Evolutionary conservation across 1,139 yeast species (phyloP).

Genomic region (Kodamaea sp.): DNA sequence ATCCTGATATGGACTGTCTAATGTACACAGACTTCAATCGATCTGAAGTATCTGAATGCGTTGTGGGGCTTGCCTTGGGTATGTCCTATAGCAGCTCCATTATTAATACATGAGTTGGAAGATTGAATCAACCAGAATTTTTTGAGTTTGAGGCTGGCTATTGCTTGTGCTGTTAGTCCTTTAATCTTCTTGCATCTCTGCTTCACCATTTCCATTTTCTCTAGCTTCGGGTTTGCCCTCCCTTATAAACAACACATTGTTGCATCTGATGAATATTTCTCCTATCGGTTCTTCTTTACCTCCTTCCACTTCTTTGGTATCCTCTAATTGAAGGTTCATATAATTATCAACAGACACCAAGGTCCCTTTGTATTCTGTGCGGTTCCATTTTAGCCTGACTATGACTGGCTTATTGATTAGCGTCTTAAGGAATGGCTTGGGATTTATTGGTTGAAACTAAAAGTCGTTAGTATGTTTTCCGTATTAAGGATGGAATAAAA

Average conservation of each 20-base stretch:
- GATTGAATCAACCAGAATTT: no score
- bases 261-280: slow-evolving; percentile 84
- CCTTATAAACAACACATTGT: slow-evolving; percentile 71
- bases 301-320: slow-evolving; percentile 59
- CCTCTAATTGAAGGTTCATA: slow-evolving; percentile 81
- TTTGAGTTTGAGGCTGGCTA: no score
- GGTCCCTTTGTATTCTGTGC: slow-evolving; percentile 85
- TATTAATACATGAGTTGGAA: no score
- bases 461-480: slow-evolving; percentile 9
- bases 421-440: slow-evolving; percentile 84
- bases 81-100: no score
- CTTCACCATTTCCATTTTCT: not conserved
- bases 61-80: no score
- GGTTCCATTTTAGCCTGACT: slow-evolving; percentile 93
- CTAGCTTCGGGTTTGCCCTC: slow-evolving; percentile 23
- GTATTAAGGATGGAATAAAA: no score
- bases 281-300: slow-evolving; percentile 62
- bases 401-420: slow-evolving; percentile 68
- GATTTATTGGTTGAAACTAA: slow-evolving; percentile 77
- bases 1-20: no score
- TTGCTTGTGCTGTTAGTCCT: no score
- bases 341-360: slow-evolving; percentile 85
- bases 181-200: no score
- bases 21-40: no score
- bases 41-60: no score